phyloP scores from a whole-genome alignment of 148 eudicot species.

The Beta vulgaris region DNA sequence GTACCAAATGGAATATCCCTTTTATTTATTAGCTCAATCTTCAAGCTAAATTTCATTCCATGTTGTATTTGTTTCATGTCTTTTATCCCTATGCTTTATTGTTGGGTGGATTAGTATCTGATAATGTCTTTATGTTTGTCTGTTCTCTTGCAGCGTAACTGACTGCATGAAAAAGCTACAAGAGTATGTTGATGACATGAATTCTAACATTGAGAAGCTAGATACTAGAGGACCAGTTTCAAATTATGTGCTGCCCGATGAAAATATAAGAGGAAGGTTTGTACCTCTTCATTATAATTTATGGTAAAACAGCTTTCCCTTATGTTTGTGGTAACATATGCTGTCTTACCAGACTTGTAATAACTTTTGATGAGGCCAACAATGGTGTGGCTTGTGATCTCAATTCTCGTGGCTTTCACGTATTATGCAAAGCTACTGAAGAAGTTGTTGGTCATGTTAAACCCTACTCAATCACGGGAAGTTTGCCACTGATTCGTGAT shows the following conservation, averaged over 20 bases:
- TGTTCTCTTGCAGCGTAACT: conserved; percentile 50
- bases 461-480: conserved; percentile 96
- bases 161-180: conserved; percentile 71
- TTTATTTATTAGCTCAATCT: background rate
- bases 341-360: conserved; percentile 45
- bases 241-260: conserved; percentile 86
- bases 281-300: conserved; percentile 18
- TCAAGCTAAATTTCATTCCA: background rate
- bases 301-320: background rate
- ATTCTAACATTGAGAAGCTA: conserved; percentile 79
- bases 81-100: background rate
- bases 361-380: conserved; percentile 67
- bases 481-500: conserved; percentile 89
- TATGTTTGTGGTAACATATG: conserved; percentile 12
- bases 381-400: conserved; percentile 95
- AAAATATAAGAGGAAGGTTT: conserved; percentile 83
- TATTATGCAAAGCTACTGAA: conserved; percentile 92
- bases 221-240: conserved; percentile 87
- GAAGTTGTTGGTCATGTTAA: conserved; percentile 87
- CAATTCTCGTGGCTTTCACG: conserved; percentile 85
- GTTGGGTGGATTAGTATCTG: background rate
- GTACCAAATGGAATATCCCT: too few species aligned
- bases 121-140: background rate
- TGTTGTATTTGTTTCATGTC: background rate
- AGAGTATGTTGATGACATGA: conserved; percentile 79